These are phyloP conservation scores for Phaeosphaeria sp. DNA, from an alignment of 2,329 filamentous ascomycete species.

Conservation along the genomic window DNA sequence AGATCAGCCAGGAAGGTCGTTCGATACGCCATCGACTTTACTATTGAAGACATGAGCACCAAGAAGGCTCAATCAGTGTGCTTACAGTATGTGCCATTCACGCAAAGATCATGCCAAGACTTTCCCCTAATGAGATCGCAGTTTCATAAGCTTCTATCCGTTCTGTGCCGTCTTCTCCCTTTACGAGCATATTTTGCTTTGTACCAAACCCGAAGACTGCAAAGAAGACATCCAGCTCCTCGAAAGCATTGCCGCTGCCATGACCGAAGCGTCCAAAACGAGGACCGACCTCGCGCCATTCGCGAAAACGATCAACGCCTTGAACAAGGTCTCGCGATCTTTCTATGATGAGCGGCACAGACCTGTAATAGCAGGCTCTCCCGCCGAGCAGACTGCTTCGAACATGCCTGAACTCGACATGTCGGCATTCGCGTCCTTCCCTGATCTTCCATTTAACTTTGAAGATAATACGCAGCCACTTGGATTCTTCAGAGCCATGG, in stretches of 20 bases:
- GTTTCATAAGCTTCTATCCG: slow-evolving; percentile 38
- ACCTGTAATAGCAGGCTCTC: neutral
- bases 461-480: slow-evolving; percentile 31
- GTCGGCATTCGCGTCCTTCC: slow-evolving; percentile 21
- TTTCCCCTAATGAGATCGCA: slow-evolving; percentile 2
- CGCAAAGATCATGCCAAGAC: neutral
- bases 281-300: slow-evolving; percentile 27
- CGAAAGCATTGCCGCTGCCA: slow-evolving; percentile 26
- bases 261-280: slow-evolving; percentile 22
- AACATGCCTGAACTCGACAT: slow-evolving; percentile 21
- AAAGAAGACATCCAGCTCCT: slow-evolving; percentile 31
- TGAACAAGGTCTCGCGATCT: slow-evolving; percentile 36
- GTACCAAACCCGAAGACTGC: slow-evolving; percentile 27
- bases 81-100: slow-evolving; percentile 23
- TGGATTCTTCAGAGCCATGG: slow-evolving; percentile 34
- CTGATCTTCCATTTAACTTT: slow-evolving; percentile 22
- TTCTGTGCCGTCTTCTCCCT: slow-evolving; percentile 40
- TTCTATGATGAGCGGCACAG: slow-evolving; percentile 30
- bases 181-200: slow-evolving; percentile 37
- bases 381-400: neutral
- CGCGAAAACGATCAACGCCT: slow-evolving; percentile 34
- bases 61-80: slow-evolving; percentile 16
- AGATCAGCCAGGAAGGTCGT: slow-evolving; percentile 33
- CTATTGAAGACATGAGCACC: slow-evolving; percentile 1
- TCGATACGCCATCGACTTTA: slow-evolving; percentile 27